These are phyloP conservation scores for Lojkania enalia DNA, from an alignment of 2,329 filamentous ascomycete species.

Conservation along the genomic window DNA sequence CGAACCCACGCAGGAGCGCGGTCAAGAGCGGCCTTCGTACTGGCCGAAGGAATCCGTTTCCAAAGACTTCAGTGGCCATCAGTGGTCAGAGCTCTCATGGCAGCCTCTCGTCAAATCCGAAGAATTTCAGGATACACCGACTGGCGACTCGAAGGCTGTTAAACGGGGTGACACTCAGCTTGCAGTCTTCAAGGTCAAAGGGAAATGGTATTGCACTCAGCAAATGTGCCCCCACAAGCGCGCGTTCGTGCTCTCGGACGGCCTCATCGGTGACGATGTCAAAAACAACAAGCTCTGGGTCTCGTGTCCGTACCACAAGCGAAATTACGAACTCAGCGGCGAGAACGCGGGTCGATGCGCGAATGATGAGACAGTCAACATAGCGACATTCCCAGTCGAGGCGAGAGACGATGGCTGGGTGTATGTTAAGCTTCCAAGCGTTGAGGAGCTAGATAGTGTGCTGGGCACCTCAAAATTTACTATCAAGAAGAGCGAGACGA, in stretches of 20 bases:
- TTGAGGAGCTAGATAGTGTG: constrained; percentile 77
- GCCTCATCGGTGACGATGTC: constrained; percentile 72
- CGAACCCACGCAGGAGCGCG: constrained; percentile 72
- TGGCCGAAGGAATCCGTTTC: constrained; percentile 71
- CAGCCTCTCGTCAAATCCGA: constrained; percentile 74
- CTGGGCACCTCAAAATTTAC: constrained; percentile 79
- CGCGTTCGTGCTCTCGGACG: constrained; percentile 85
- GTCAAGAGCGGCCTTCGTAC: constrained; percentile 72
- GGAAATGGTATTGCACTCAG: constrained; percentile 81
- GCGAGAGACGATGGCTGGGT: constrained; percentile 75
- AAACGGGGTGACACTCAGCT: constrained; percentile 89
- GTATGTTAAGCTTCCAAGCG: constrained; percentile 77
- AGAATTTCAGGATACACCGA: constrained; percentile 70
- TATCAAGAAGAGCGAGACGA: constrained; percentile 71
- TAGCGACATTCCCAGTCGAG: constrained; percentile 80
- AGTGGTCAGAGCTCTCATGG: constrained; percentile 73
- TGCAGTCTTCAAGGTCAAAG: constrained; percentile 80
- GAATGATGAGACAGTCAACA: constrained; percentile 74
- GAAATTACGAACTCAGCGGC: constrained; percentile 78
- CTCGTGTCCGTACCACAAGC: constrained; percentile 85
- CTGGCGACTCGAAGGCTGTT: constrained; percentile 74
- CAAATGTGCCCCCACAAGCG: constrained; percentile 96
- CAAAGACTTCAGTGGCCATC: constrained; percentile 71
- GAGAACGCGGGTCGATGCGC: constrained; percentile 69
- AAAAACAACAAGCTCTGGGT: constrained; percentile 73